Evolutionary conservation across 345 rosid species (phyloP).

Genomic region (Citrus glauca): DNA sequence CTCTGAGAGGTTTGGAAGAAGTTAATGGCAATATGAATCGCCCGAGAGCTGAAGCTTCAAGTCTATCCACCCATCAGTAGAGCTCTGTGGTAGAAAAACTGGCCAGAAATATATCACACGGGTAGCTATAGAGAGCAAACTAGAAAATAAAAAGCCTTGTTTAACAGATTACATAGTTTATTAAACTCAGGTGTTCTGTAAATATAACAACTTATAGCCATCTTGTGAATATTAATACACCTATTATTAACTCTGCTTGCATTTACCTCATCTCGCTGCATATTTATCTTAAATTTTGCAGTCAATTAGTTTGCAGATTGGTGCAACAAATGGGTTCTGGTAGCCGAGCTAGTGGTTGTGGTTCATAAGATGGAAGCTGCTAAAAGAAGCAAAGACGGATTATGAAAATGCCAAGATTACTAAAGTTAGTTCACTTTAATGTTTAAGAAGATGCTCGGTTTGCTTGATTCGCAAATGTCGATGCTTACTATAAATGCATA

Average conservation of each 20-base stretch:
- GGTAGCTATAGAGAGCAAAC: background rate
- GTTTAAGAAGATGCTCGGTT: background rate
- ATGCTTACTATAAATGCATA: background rate
- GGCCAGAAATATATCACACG: too few species aligned
- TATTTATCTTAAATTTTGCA: background rate
- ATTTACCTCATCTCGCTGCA: too few species aligned
- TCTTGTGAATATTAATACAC: background rate
- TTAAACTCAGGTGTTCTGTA: background rate
- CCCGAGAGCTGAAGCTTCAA: slow-evolving; percentile 37
- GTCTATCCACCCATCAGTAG: slow-evolving; percentile 18
- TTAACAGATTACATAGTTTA: background rate
- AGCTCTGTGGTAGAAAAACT: background rate
- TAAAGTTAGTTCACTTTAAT: background rate
- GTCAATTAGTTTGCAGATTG: background rate
- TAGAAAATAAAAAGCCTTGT: background rate
- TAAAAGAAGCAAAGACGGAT: background rate
- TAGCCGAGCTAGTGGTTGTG: background rate
- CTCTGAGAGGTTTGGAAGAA: slow-evolving; percentile 38
- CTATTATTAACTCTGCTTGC: background rate
- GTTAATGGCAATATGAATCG: slow-evolving; percentile 18
- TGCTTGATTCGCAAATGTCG: background rate
- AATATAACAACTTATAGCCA: background rate
- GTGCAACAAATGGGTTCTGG: background rate
- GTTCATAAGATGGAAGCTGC: background rate
- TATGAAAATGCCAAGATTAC: background rate